Conservation (phyloP, 768 basidiomycete genomes). For the Collybiopsis confluens region DNA sequence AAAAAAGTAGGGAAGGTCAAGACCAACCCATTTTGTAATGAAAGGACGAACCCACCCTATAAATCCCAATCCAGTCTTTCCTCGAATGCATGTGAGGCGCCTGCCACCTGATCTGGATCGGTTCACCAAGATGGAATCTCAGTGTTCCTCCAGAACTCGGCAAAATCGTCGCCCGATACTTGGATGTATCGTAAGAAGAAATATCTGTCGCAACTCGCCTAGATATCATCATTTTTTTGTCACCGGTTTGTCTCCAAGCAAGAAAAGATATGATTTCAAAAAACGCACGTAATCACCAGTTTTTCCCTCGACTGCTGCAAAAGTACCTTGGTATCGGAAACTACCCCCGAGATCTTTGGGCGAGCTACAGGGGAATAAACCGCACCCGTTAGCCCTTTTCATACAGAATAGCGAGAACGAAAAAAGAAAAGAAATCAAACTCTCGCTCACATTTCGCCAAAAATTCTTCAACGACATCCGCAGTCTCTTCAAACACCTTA, state of each 20-base stretch:
- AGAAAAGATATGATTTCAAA: too few relatives aligned
- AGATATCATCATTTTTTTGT: constrained; percentile 18
- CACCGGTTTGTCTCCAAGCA: too few relatives aligned
- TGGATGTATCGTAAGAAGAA: constrained; percentile 70
- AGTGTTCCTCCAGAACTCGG: constrained; percentile 46
- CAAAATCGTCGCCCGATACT: constrained; percentile 69
- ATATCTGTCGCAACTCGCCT: constrained; percentile 82
- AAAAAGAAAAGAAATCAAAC: too few relatives aligned
- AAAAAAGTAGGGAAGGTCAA: not conserved
- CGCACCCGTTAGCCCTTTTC: too few relatives aligned
- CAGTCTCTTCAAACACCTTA: constrained; percentile 92
- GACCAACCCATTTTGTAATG: too few relatives aligned
- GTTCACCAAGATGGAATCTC: constrained; percentile 87
- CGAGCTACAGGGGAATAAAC: constrained; percentile 48
- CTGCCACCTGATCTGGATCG: constrained; percentile 82
- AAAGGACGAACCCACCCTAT: constrained; percentile 45
- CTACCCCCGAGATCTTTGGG: constrained; percentile 82
- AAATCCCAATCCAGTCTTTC: constrained; percentile 95
- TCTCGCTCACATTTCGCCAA: constrained; percentile 73
- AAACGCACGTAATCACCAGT: constrained; percentile 88
- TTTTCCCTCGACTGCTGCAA: constrained; percentile 88
- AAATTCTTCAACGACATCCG: constrained; percentile 91
- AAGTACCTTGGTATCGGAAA: constrained; percentile 89
- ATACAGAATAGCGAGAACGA: too few relatives aligned
- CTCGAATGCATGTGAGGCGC: constrained; percentile 84